These are phyloP conservation scores for Plasmodium cynomolgi DNA, from an alignment of 169 alveolate genomes.

Conservation along the genomic window DNA sequence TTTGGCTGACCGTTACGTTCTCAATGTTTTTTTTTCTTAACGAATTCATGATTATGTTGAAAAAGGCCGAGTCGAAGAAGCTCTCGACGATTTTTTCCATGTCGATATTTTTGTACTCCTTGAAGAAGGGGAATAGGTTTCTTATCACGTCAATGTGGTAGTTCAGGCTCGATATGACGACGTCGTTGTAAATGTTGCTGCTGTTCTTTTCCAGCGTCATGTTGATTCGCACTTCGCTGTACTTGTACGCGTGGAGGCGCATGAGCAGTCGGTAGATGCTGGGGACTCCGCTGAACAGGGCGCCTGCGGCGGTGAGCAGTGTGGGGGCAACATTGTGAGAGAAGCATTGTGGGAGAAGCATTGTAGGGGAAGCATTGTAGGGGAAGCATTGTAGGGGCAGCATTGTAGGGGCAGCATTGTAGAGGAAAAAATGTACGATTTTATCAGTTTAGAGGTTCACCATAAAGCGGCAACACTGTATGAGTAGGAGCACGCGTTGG, in stretches of 20 bases:
- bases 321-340: background rate
- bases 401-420: background rate
- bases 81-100: conserved; percentile 67
- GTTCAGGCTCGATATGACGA: conserved; percentile 44
- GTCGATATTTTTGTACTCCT: conserved; percentile 48
- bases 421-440: background rate
- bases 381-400: too few species aligned
- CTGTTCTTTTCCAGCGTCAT: conserved; percentile 25
- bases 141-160: conserved; percentile 51
- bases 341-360: background rate
- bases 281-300: conserved; percentile 66
- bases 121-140: conserved; percentile 57
- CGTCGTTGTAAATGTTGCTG: conserved; percentile 50
- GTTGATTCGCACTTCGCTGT: conserved; percentile 37
- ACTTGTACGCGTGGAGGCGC: conserved; percentile 60
- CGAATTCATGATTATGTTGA: conserved; percentile 37
- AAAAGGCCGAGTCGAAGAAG: conserved; percentile 51
- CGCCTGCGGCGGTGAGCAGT: conserved; percentile 4
- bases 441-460: background rate
- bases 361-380: background rate
- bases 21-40: conserved; percentile 44
- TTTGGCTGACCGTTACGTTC: conserved; percentile 23
- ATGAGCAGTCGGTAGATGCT: conserved; percentile 67
- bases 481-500: background rate
- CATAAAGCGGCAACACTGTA: background rate